Evolutionary conservation across 108 stramenopile species (phyloP).

Genomic region (Halocafeteria seosinensis): DNA sequence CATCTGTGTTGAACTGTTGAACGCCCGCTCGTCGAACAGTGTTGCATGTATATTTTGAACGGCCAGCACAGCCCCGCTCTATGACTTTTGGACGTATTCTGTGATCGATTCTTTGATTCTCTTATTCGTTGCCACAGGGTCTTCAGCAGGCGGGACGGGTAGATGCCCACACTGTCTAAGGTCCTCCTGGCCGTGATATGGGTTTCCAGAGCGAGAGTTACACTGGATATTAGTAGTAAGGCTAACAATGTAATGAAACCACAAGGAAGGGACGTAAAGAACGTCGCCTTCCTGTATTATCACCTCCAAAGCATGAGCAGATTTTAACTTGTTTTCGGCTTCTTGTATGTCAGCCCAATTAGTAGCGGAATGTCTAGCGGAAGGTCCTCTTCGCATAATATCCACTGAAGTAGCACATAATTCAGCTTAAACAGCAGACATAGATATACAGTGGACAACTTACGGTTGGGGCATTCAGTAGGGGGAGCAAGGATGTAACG

Average conservation of each 20-base stretch:
- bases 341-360: constrained; percentile 76
- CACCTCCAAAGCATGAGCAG: constrained; percentile 61
- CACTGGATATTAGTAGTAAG: constrained; percentile 55
- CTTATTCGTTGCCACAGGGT: no score
- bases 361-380: constrained; percentile 54
- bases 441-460: constrained; percentile 59
- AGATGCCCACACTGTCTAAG: no score
- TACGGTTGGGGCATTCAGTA: constrained; percentile 58
- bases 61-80: no score
- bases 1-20: no score
- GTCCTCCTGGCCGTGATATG: no score
- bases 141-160: no score
- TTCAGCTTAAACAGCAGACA: no score
- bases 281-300: constrained; percentile 80
- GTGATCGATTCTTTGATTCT: no score
- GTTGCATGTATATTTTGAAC: no score
- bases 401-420: no score
- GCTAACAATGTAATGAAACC: constrained; percentile 78
- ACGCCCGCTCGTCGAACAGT: no score
- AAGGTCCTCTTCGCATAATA: constrained; percentile 54
- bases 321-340: constrained; percentile 35
- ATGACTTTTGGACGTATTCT: no score
- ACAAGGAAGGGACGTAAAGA: constrained; percentile 75
- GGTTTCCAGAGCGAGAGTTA: constrained; percentile 50
- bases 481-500: constrained; percentile 78